These are phyloP conservation scores for Saccharum officinarum DNA, from an alignment of 176 grass and related monocot species.

Conservation along the genomic window DNA sequence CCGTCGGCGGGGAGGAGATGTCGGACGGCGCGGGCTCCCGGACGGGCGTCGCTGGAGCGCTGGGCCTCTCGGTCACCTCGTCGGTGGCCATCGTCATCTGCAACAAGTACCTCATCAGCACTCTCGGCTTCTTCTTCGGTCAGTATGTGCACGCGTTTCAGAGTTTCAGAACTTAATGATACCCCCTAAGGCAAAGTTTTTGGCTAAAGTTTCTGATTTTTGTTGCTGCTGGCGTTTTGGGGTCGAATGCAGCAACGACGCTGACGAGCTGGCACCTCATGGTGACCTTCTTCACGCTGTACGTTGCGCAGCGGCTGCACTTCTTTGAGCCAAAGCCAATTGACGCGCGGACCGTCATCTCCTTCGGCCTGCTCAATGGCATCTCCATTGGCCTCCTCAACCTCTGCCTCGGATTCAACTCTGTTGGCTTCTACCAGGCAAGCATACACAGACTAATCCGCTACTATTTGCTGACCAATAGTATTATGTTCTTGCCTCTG, in stretches of 20 bases:
- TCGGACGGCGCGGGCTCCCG: constrained; percentile 40
- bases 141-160: constrained; percentile 11
- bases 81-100: constrained; percentile 92
- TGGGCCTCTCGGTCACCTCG: constrained; percentile 71
- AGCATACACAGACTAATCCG: neutral
- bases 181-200: too few relatives aligned
- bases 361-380: constrained; percentile 87
- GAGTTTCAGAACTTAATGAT: neutral
- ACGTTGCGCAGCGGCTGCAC: constrained; percentile 70
- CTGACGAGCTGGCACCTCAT: constrained; percentile 97
- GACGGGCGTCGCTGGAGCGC: constrained; percentile 58
- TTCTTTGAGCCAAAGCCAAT: constrained; percentile 93
- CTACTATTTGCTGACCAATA: neutral
- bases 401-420: constrained; percentile 97
- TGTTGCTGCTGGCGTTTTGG: neutral
- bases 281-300: constrained; percentile 87
- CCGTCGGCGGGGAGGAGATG: constrained; percentile 36
- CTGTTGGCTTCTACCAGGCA: constrained; percentile 95
- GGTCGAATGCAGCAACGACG: constrained; percentile 63
- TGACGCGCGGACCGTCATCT: constrained; percentile 63
- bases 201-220: neutral
- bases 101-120: constrained; percentile 96
- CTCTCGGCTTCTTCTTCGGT: constrained; percentile 81
- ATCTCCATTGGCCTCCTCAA: constrained; percentile 95
- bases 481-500: neutral